These are phyloP conservation scores for Solanum lycopersicoides DNA, from an alignment of 257 asterid genomes.

Conservation along the genomic window DNA sequence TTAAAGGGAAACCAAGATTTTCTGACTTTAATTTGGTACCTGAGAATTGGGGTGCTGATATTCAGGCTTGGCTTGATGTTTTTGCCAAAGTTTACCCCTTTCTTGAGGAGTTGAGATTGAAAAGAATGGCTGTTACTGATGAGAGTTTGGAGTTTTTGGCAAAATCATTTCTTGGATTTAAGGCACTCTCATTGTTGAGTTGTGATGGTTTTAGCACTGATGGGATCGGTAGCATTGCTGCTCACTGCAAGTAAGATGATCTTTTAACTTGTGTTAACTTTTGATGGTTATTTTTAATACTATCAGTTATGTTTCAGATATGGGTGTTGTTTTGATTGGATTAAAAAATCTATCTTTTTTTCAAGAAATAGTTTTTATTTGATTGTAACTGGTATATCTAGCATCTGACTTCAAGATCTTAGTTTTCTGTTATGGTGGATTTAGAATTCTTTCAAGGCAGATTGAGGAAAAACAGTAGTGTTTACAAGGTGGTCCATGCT, in stretches of 20 bases:
- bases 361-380: background rate
- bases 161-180: conserved; percentile 53
- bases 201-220: conserved; percentile 74
- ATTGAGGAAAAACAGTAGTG: background rate
- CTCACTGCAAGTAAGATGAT: conserved; percentile 58
- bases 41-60: conserved; percentile 68
- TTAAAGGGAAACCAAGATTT: conserved; percentile 75
- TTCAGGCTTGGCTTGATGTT: conserved; percentile 54
- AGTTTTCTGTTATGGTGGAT: background rate
- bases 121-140: conserved; percentile 67
- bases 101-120: conserved; percentile 74
- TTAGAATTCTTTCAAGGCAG: background rate
- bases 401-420: background rate
- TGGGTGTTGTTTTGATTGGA: background rate
- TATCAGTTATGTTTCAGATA: background rate
- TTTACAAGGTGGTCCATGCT: background rate
- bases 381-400: background rate
- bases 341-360: background rate
- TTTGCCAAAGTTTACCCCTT: conserved; percentile 70
- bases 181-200: conserved; percentile 56
- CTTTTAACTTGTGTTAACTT: background rate
- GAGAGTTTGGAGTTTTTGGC: conserved; percentile 82
- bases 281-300: background rate
- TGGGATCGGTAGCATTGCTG: conserved; percentile 62
- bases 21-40: conserved; percentile 79